Evolutionary conservation across 495 filamentous ascomycete genomes (phyloP).

Genomic region (Aspergillus leporis): DNA sequence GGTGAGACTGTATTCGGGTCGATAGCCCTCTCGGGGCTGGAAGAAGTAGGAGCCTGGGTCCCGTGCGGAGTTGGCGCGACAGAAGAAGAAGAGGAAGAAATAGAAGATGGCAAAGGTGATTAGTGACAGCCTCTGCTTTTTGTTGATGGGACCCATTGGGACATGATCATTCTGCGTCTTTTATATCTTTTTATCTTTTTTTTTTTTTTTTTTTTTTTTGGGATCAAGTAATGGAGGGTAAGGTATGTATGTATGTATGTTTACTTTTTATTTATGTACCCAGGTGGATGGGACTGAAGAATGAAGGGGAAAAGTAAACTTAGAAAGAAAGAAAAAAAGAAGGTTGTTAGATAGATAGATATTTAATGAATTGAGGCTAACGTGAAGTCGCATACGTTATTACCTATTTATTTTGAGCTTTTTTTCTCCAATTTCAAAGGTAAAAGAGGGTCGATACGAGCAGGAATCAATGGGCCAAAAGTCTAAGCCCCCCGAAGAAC

Average conservation of each 20-base stretch:
- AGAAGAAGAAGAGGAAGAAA: conserved; percentile 28
- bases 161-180: not conserved
- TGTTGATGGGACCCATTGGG: conserved; percentile 16
- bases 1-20: conserved; percentile 22
- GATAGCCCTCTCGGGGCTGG: conserved; percentile 26
- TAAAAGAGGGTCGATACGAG: no score
- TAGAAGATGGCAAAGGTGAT: conserved; percentile 30
- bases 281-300: not conserved
- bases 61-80: conserved; percentile 23
- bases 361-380: not conserved
- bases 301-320: conserved; percentile 1
- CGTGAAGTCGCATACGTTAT: not conserved
- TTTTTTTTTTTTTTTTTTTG: no score
- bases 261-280: no score
- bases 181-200: no score
- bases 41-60: conserved; percentile 30
- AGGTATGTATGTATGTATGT: no score
- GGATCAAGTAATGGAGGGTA: not conserved
- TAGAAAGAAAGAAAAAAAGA: not conserved
- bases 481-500: not conserved
- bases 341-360: not conserved
- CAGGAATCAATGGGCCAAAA: not conserved
- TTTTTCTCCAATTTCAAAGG: no score
- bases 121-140: conserved; percentile 27
- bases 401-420: not conserved